These are phyloP conservation scores for Thuja plicata DNA, from an alignment of 83 land plant genomes.

Conservation along the genomic window DNA sequence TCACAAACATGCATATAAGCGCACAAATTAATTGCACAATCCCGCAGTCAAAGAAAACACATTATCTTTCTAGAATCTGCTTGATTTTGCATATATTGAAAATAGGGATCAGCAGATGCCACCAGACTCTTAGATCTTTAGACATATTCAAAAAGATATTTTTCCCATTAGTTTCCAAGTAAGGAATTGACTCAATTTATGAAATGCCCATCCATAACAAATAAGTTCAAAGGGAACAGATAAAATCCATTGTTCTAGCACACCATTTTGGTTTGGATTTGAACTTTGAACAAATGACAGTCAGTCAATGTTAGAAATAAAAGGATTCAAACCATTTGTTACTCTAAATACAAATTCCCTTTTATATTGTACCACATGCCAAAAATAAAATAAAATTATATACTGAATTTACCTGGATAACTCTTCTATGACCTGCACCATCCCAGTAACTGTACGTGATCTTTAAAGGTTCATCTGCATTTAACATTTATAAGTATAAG, in stretches of 20 bases:
- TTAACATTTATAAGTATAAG: background rate
- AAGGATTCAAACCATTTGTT: background rate
- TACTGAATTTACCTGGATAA: slow-evolving; percentile 56
- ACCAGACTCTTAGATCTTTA: background rate
- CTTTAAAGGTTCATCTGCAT: slow-evolving; percentile 91
- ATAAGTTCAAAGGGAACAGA: background rate
- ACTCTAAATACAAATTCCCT: background rate
- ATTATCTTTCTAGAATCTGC: background rate
- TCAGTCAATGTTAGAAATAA: background rate
- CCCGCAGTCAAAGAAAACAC: background rate
- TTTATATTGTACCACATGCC: background rate
- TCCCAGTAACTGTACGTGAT: slow-evolving; percentile 99
- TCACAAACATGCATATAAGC: too few relatives aligned
- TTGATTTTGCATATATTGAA: background rate
- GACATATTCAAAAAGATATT: background rate
- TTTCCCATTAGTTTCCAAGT: background rate
- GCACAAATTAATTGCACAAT: background rate
- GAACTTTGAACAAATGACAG: background rate
- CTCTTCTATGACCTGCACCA: slow-evolving; percentile 97
- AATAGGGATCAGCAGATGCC: background rate
- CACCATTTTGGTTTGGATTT: background rate
- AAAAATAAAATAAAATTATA: background rate
- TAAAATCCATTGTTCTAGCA: background rate
- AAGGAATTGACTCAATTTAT: background rate
- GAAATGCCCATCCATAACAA: background rate